Evolutionary conservation across 1,284 basidiomycete species (phyloP), one percentile per base, ranked within the genome.

Genomic region (Laetiporus sulphureus): DNA sequence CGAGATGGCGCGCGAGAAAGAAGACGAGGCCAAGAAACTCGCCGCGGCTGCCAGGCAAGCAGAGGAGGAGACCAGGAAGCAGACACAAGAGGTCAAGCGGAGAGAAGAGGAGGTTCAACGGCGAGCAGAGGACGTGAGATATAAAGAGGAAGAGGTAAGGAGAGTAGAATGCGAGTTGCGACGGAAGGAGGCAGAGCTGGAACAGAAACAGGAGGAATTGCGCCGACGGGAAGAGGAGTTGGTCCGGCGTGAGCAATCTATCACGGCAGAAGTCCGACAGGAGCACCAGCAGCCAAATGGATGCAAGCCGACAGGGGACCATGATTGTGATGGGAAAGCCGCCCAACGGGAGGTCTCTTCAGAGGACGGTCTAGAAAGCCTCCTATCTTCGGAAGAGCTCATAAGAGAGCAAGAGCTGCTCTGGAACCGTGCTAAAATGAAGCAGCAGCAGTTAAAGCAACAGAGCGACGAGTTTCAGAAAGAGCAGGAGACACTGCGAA

Each of bases 31-130:
- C 21, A 37, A 38, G 31, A 21, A 30, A 29, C 42, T 35, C 35
- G 45, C 52, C 42, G 53, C 57, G 38, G 54, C 58, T 38, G 47
- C 42, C 4, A 51, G 37, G 39, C 36, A 40, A 13, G 51, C 44
- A 30, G 55, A 57, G 42, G 58, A 57, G 40, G 59, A 56, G 43
- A 47, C 48, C 15, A 33, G 41, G 42, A 40, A 38, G 45, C 53
- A 50, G 41, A 57, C 55, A 31, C 52, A 51, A 29, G 59, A 59
- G 38, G 37, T 36, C 20, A 48, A 41, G 45, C 39, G 47, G 36
- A 56, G 51, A 36, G 58, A 61, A 45, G 54, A 51, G 45, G 57
- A 58, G 32, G 23, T 55, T 22, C 54, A 41, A 24, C 52, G 46
- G 7, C 42, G 47, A 32, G 54, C 54, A 44, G 49, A 16, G 32